phyloP scores from a whole-genome alignment of 73 alveolate species.

The Urostyla sp. region DNA sequence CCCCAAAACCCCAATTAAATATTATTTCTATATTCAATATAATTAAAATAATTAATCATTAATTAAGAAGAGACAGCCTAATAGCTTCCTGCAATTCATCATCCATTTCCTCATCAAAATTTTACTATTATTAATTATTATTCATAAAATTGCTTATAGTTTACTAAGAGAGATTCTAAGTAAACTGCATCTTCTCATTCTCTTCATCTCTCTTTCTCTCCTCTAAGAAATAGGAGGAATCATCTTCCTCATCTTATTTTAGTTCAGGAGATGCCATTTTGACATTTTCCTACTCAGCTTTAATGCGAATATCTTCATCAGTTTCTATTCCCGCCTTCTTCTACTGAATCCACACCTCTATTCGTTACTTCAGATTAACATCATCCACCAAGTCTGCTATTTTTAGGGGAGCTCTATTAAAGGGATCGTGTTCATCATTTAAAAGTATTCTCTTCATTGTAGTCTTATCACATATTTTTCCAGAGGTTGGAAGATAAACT shows the following conservation, averaged over 20 bases:
- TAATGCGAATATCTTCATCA: conserved; percentile 54
- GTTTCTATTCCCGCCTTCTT: conserved; percentile 49
- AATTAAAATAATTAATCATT: too few relatives aligned
- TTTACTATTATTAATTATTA: too few relatives aligned
- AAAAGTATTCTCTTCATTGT: conserved; percentile 74
- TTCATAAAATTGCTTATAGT: too few relatives aligned
- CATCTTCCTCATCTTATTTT: conserved; percentile 5
- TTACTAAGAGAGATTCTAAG: too few relatives aligned
- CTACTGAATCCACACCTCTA: conserved; percentile 32
- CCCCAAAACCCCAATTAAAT: too few relatives aligned
- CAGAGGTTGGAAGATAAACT: conserved; percentile 76
- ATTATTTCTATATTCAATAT: too few relatives aligned
- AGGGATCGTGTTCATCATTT: conserved; percentile 76
- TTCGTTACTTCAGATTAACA: conserved; percentile 35
- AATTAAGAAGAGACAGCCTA: too few relatives aligned
- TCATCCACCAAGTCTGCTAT: conserved; percentile 44
- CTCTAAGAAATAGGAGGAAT: too few relatives aligned
- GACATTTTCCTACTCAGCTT: not conserved
- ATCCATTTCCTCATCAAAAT: too few relatives aligned
- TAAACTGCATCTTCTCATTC: too few relatives aligned
- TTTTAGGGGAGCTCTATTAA: conserved; percentile 71
- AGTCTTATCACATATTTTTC: conserved; percentile 66
- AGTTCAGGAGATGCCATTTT: conserved; percentile 27
- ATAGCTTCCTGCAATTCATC: too few relatives aligned
- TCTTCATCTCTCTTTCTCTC: too few relatives aligned